phyloP scores from a whole-genome alignment of 2,329 filamentous ascomycete genomes.

The Emmonsia crescens region DNA sequence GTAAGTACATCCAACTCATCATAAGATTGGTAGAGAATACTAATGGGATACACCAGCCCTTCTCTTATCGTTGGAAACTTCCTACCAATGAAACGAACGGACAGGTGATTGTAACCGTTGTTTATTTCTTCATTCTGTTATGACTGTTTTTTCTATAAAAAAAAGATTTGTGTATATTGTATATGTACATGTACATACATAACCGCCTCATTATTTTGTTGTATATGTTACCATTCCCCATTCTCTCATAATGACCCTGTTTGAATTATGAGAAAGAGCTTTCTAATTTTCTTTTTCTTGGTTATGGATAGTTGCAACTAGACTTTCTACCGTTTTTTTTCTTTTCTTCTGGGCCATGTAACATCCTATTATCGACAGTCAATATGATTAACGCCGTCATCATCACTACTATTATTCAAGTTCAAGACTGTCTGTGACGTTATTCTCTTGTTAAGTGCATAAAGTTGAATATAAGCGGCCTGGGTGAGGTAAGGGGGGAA shows the following conservation, averaged over 20 bases:
- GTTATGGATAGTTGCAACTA: background rate
- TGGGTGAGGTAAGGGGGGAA: background rate
- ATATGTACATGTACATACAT: slow-evolving; percentile 4
- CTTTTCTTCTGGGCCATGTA: background rate
- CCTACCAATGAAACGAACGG: slow-evolving; percentile 64
- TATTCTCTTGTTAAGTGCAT: background rate
- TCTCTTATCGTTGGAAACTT: slow-evolving; percentile 96
- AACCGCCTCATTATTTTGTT: background rate
- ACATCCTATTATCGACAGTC: background rate
- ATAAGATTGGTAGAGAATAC: slow-evolving; percentile 10
- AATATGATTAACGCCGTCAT: background rate
- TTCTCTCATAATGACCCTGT: background rate
- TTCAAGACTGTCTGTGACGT: background rate
- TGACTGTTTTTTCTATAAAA: background rate
- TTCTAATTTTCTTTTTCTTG: background rate
- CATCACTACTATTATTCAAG: background rate
- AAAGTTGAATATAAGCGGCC: background rate
- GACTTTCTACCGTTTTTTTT: background rate
- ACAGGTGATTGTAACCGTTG: slow-evolving; percentile 21
- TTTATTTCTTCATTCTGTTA: background rate
- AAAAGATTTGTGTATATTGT: slow-evolving; percentile 4
- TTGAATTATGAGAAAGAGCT: background rate
- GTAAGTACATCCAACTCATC: slow-evolving; percentile 44
- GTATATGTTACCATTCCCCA: background rate
- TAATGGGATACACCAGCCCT: slow-evolving; percentile 49